A percentile compares a stretch with the other conserved stretches of the same genome.
Conservation (phyloP, 1,139 yeast species). For the Candida labiduridarum region DNA sequence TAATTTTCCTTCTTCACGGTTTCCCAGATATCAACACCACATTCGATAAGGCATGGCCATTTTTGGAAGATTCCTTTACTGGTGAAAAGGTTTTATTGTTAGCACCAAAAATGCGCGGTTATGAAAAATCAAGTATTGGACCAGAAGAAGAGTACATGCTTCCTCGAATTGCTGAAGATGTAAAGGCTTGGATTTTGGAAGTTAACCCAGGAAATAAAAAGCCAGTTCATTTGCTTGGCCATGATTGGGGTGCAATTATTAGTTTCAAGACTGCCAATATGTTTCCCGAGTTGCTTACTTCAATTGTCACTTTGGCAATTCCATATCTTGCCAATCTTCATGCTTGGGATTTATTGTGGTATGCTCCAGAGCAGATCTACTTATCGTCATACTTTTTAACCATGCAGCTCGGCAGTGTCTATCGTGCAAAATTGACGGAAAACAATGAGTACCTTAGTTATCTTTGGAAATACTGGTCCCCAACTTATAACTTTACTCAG, state of each 20-base stretch:
- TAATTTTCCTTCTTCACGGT: slow-evolving; percentile 42
- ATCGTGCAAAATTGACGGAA: slow-evolving; percentile 24
- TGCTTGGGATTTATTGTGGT: slow-evolving; percentile 29
- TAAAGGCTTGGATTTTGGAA: slow-evolving; percentile 35
- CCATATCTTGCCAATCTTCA: slow-evolving; percentile 37
- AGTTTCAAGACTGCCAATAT: slow-evolving; percentile 38
- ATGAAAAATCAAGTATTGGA: slow-evolving; percentile 40
- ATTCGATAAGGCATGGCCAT: slow-evolving; percentile 29
- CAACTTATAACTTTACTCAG: slow-evolving; percentile 34
- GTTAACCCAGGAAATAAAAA: slow-evolving; percentile 21
- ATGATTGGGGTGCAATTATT: slow-evolving; percentile 51
- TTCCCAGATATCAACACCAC: slow-evolving; percentile 45
- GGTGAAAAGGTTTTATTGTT: slow-evolving; percentile 28
- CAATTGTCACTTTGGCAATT: slow-evolving; percentile 43
- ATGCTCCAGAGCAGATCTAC: slow-evolving; percentile 40
- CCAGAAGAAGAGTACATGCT: slow-evolving; percentile 28
- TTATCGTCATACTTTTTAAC: slow-evolving; percentile 42
- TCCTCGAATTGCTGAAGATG: slow-evolving; percentile 37
- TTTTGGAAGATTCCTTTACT: slow-evolving; percentile 21
- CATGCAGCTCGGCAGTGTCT: slow-evolving; percentile 37
- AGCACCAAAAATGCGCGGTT: slow-evolving; percentile 47
- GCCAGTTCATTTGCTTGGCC: slow-evolving; percentile 47
- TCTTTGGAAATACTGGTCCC: slow-evolving; percentile 48
- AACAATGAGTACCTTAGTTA: slow-evolving; percentile 31
- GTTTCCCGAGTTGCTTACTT: slow-evolving; percentile 39